These are phyloP conservation scores for Claviceps paspali DNA, from an alignment of 2,329 filamentous ascomycete species.

Conservation along the genomic window DNA sequence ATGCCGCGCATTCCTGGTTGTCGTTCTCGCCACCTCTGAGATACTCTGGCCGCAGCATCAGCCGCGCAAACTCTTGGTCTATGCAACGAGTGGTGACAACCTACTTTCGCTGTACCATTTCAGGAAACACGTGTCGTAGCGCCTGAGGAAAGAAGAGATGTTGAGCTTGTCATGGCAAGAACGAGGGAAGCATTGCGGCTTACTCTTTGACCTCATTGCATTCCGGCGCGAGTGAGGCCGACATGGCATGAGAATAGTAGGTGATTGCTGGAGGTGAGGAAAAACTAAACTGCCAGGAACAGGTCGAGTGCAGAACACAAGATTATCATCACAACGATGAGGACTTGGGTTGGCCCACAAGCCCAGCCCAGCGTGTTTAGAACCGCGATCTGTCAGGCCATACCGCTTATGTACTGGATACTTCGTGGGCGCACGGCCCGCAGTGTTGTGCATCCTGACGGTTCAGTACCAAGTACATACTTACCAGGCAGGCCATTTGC, in stretches of 20 bases:
- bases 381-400: no score
- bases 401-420: no score
- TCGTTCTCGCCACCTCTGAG: slow-evolving; percentile 68
- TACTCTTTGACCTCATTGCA: slow-evolving; percentile 96
- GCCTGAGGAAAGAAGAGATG: slow-evolving; percentile 32
- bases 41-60: slow-evolving; percentile 48
- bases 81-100: slow-evolving; percentile 15
- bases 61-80: neutral
- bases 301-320: no score
- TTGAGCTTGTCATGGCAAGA: slow-evolving; percentile 1
- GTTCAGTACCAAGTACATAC: no score
- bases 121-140: slow-evolving; percentile 92
- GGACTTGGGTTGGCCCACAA: no score
- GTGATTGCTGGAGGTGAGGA: neutral
- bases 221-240: slow-evolving; percentile 82
- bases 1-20: slow-evolving; percentile 66
- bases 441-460: no score
- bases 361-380: no score
- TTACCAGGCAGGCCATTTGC: no score
- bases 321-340: no score
- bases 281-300: no score
- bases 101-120: slow-evolving; percentile 99
- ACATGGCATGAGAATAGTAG: slow-evolving; percentile 37
- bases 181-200: slow-evolving; percentile 14
- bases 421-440: no score